phyloP scores from a whole-genome alignment of 768 basidiomycete genomes.

The Inosperma sp. region DNA sequence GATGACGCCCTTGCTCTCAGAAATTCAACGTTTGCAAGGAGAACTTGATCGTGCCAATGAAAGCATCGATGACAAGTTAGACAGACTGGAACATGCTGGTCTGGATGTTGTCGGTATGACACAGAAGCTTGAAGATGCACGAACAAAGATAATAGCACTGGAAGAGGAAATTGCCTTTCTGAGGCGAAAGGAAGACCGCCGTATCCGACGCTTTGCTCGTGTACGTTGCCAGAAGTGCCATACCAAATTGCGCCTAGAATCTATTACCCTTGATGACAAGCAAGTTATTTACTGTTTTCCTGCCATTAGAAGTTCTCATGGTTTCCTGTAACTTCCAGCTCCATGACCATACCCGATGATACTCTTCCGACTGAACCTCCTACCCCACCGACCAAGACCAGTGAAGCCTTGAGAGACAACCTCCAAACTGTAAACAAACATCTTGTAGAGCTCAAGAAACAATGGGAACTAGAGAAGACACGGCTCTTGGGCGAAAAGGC shows the following conservation, averaged over 20 bases:
- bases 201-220: slow-evolving; percentile 52
- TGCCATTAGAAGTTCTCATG: not conserved
- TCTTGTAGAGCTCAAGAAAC: slow-evolving; percentile 56
- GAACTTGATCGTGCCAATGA: slow-evolving; percentile 79
- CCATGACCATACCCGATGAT: slow-evolving; percentile 46
- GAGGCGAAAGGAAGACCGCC: slow-evolving; percentile 66
- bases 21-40: slow-evolving; percentile 67
- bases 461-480: slow-evolving; percentile 67
- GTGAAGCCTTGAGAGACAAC: slow-evolving; percentile 57
- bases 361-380: slow-evolving; percentile 54
- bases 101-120: slow-evolving; percentile 68
- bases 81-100: slow-evolving; percentile 78
- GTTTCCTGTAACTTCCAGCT: slow-evolving; percentile 34
- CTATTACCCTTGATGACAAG: slow-evolving; percentile 56
- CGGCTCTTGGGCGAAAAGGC: slow-evolving; percentile 66
- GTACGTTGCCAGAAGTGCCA: slow-evolving; percentile 68
- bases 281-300: slow-evolving; percentile 23
- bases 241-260: slow-evolving; percentile 52
- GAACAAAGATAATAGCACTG: slow-evolving; percentile 47
- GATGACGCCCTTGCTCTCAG: slow-evolving; percentile 56
- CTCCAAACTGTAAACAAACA: slow-evolving; percentile 59
- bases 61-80: slow-evolving; percentile 84
- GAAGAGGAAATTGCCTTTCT: slow-evolving; percentile 69
- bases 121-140: slow-evolving; percentile 67
- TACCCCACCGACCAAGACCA: slow-evolving; percentile 63